Conservation (phyloP, 164 flowering plant genomes). For the Sextonia rubra region DNA sequence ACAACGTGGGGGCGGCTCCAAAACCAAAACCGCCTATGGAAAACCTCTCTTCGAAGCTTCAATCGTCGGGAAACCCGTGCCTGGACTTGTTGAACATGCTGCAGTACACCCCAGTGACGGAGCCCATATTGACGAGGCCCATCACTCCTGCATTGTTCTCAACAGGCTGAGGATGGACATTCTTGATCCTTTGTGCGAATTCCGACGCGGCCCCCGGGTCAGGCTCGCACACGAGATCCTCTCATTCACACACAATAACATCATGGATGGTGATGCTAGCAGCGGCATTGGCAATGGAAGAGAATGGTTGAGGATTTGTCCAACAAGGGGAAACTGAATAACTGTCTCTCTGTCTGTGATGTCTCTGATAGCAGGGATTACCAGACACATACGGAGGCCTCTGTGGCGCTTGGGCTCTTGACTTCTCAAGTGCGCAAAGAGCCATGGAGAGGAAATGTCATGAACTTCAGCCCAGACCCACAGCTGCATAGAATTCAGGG, state of each 20-base stretch:
- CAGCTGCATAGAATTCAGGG: slow-evolving; percentile 23
- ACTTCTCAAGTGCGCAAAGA: slow-evolving; percentile 24
- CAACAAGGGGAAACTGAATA: slow-evolving; percentile 23
- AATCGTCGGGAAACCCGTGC: slow-evolving; percentile 47
- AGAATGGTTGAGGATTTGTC: slow-evolving; percentile 40
- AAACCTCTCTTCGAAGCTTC: slow-evolving; percentile 36
- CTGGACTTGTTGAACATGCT: slow-evolving; percentile 62
- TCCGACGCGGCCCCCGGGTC: slow-evolving; percentile 56
- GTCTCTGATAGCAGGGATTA: slow-evolving; percentile 25
- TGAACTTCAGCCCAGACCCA: slow-evolving; percentile 27
- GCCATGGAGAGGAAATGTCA: slow-evolving; percentile 33
- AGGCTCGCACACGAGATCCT: slow-evolving; percentile 56
- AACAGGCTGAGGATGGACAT: slow-evolving; percentile 39
- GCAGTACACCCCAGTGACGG: slow-evolving; percentile 33
- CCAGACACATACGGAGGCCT: slow-evolving; percentile 28
- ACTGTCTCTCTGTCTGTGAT: slow-evolving; percentile 32
- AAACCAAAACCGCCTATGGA: slow-evolving; percentile 25
- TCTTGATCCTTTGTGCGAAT: too few relatives aligned
- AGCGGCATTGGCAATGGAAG: slow-evolving; percentile 50
- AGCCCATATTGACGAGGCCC: slow-evolving; percentile 31
- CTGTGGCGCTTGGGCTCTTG: slow-evolving; percentile 28
- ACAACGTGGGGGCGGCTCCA: not conserved
- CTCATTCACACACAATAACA: too few relatives aligned
- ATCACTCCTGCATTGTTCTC: slow-evolving; percentile 36
- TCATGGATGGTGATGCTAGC: too few relatives aligned